These are phyloP conservation scores for Pilobolus umbonatus DNA, from an alignment of 192 early-diverging fungal species.

Conservation along the genomic window DNA sequence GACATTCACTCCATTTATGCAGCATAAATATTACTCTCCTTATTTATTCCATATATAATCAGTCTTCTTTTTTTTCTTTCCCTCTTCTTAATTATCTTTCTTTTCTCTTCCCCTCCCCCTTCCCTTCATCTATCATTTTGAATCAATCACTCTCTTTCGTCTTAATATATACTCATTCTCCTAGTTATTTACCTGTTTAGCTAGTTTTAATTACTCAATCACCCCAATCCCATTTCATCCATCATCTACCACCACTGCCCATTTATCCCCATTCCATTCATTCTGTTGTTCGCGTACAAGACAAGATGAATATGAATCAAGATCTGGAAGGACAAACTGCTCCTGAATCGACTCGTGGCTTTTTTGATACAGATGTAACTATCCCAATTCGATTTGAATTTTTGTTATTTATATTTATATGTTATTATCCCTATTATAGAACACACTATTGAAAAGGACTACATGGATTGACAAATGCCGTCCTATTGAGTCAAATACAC, in stretches of 20 bases:
- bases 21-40: no score
- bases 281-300: constrained; percentile 6
- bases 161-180: background rate
- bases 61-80: no score
- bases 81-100: no score
- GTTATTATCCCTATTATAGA: background rate
- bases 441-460: constrained; percentile 5
- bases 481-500: background rate
- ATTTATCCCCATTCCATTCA: background rate
- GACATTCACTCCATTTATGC: no score
- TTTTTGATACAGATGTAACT: constrained; percentile 23
- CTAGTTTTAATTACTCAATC: background rate
- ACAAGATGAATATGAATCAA: background rate
- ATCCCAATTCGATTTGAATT: no score
- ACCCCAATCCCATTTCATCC: no score
- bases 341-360: constrained; percentile 36
- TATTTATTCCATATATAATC: no score
- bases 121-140: background rate
- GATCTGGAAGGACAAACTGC: constrained; percentile 37
- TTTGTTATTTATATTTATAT: no score
- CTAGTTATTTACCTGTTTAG: background rate
- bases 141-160: background rate
- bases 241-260: no score
- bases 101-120: background rate
- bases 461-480: constrained; percentile 5